Conservation (phyloP, 768 basidiomycete species). For the Porpolomopsis calyptriformis region DNA sequence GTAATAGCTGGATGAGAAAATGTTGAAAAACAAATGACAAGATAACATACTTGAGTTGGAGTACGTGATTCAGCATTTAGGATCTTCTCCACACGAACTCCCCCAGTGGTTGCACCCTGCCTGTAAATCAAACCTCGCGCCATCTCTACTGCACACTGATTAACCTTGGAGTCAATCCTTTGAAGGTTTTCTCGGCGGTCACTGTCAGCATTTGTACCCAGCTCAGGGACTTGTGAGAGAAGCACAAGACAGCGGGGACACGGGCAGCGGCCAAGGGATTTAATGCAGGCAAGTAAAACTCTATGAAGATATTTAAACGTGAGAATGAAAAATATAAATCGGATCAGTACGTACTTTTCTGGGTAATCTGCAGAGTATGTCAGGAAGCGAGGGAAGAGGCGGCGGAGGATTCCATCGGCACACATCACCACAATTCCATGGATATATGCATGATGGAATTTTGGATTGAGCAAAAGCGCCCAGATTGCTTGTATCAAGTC, state of each 20-base stretch:
- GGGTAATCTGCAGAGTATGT: slow-evolving; percentile 24
- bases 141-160: slow-evolving; percentile 1
- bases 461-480: slow-evolving; percentile 15
- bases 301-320: neutral
- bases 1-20: neutral
- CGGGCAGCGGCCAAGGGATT: slow-evolving; percentile 1
- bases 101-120: neutral
- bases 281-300: slow-evolving; percentile 5
- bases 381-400: slow-evolving; percentile 20
- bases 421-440: slow-evolving; percentile 18
- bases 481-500: slow-evolving; percentile 21
- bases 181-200: neutral
- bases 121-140: slow-evolving; percentile 2
- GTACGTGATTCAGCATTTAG: slow-evolving; percentile 1
- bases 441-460: slow-evolving; percentile 17
- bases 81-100: neutral
- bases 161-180: neutral
- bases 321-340: neutral
- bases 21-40: neutral
- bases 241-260: slow-evolving; percentile 6
- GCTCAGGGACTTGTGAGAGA: neutral
- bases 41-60: slow-evolving; percentile 5
- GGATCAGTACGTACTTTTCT: slow-evolving; percentile 17
- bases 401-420: slow-evolving; percentile 14
- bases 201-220: slow-evolving; percentile 4